Conservation (phyloP, 2,329 filamentous ascomycete genomes). For the Dactylellina drechsleri region DNA sequence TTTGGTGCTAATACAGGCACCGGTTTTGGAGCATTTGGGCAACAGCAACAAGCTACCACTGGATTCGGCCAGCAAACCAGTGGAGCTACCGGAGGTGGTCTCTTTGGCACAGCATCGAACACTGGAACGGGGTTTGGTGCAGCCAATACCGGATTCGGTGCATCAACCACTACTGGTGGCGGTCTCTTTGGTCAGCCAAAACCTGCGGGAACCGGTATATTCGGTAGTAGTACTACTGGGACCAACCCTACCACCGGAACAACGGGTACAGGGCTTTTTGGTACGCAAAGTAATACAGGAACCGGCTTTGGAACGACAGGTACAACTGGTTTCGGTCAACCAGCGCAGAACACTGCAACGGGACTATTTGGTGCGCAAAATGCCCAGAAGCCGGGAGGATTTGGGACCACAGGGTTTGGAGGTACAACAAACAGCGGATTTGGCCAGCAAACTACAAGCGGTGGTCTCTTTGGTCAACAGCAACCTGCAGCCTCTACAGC, state of each 20-base stretch:
- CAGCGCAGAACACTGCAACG: conserved; percentile 29
- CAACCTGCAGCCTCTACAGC: conserved; percentile 58
- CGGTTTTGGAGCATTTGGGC: conserved; percentile 58
- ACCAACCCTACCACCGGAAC: conserved; percentile 57
- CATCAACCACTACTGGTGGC: conserved; percentile 45
- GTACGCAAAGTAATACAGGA: conserved; percentile 55
- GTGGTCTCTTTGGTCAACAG: conserved; percentile 62
- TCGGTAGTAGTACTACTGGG: conserved; percentile 61
- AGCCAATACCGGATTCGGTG: conserved; percentile 56
- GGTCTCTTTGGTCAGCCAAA: conserved; percentile 63
- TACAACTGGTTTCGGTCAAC: conserved; percentile 44
- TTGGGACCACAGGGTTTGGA: conserved; percentile 56
- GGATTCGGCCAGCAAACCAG: conserved; percentile 49
- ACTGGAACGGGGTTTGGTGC: conserved; percentile 53
- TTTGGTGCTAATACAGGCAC: conserved; percentile 62
- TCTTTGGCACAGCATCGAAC: conserved; percentile 59
- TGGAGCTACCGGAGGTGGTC: conserved; percentile 29
- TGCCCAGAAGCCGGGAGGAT: conserved; percentile 61
- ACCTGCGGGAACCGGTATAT: conserved; percentile 58
- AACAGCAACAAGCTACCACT: conserved; percentile 57
- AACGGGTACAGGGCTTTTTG: conserved; percentile 58
- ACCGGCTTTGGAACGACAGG: conserved; percentile 56
- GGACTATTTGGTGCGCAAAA: conserved; percentile 62
- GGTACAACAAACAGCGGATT: conserved; percentile 48
- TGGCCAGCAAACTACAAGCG: conserved; percentile 57